Evolutionary conservation across 148 eudicot genomes (phyloP).

Genomic region (Polygonum maritimum): DNA sequence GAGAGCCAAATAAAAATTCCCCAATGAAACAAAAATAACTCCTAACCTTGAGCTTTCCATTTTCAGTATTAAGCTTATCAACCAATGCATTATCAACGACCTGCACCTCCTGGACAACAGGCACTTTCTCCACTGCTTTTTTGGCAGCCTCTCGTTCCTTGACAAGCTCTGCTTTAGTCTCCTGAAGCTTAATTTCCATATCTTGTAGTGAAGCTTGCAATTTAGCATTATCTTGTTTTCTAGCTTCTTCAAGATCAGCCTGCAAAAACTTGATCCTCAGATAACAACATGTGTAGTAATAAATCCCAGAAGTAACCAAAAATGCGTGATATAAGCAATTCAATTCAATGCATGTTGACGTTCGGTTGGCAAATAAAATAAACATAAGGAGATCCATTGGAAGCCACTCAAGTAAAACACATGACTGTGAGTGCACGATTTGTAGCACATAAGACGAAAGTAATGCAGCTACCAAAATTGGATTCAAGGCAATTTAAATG

Average conservation of each 20-base stretch:
- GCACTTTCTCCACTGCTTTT: conserved; percentile 53
- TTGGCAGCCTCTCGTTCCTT: conserved; percentile 69
- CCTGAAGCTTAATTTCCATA: conserved; percentile 64
- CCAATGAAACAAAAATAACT: conserved; percentile 4
- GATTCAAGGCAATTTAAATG: not conserved
- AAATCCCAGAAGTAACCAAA: not conserved
- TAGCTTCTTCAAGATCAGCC: conserved; percentile 94
- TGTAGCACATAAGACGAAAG: not conserved
- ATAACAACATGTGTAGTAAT: not conserved
- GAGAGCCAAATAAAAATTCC: not conserved
- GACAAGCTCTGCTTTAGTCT: conserved; percentile 57
- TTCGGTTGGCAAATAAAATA: not conserved
- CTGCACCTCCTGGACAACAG: conserved; percentile 77
- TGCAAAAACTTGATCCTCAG: conserved; percentile 19
- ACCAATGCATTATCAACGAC: conserved; percentile 61
- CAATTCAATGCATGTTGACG: not conserved
- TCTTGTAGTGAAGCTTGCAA: conserved; percentile 62
- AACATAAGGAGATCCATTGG: not conserved
- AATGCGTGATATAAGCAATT: not conserved
- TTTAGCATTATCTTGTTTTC: conserved; percentile 75
- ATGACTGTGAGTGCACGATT: not conserved
- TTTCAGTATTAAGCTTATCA: conserved; percentile 75
- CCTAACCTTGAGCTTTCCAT: conserved; percentile 80
- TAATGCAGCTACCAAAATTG: not conserved
- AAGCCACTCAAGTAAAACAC: not conserved